Conservation (phyloP, 2,329 filamentous ascomycete genomes). For the Colletotrichum endophyticum region DNA sequence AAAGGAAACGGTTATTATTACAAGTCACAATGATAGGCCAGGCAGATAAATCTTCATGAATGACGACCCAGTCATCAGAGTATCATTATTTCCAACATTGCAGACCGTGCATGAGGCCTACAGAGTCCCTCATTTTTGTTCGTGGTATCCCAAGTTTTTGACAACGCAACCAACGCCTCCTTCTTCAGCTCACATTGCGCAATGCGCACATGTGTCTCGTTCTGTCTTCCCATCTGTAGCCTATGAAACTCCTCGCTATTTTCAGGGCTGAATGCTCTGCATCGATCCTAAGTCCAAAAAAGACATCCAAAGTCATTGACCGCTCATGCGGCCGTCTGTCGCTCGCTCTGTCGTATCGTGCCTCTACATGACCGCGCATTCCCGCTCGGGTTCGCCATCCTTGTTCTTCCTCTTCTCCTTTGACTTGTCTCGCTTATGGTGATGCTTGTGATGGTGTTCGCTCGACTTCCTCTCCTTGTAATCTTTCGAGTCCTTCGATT, state of each 20-base stretch:
- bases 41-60: not conserved
- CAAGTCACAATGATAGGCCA: not conserved
- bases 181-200: not conserved
- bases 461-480: conserved; percentile 9
- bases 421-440: conserved; percentile 40
- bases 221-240: not conserved
- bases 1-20: not conserved
- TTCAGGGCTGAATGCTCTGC: not conserved
- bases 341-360: not conserved
- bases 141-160: conserved; percentile 8
- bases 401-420: conserved; percentile 43
- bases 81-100: not conserved
- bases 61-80: conserved; percentile 8
- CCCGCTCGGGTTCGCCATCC: conserved; percentile 43
- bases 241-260: conserved; percentile 14
- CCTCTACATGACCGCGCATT: conserved; percentile 52
- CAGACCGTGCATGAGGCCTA: not conserved
- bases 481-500: conserved; percentile 14
- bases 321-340: not conserved
- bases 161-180: not conserved
- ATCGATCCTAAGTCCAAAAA: not conserved
- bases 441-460: conserved; percentile 30
- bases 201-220: not conserved
- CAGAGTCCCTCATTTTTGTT: not conserved
- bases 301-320: not conserved